Percentiles rank a stretch among this genome's conserved stretches.
Conservation (phyloP, 1,139 yeast genomes). For the Arxiozyma telluris region DNA sequence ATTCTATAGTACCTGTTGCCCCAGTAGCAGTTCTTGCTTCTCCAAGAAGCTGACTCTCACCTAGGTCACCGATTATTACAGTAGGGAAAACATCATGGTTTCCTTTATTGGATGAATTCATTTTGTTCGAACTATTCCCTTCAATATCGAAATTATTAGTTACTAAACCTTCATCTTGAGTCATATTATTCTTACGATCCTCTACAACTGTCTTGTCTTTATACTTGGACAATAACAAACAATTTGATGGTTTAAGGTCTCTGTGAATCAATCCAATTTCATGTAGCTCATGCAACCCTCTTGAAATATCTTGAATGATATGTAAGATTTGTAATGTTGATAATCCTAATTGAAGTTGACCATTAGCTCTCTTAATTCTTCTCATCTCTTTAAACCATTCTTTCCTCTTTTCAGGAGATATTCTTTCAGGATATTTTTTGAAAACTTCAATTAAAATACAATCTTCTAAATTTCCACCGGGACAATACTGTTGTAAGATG, state of each 20-base stretch:
- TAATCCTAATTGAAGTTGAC: conserved; percentile 22
- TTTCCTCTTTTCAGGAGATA: conserved; percentile 29
- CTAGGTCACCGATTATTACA: conserved; percentile 77
- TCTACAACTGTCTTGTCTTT: not conserved
- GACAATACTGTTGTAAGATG: conserved; percentile 77
- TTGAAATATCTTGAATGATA: conserved; percentile 56
- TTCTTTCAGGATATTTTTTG: conserved; percentile 22
- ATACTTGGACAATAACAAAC: conserved; percentile 42
- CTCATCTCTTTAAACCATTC: conserved; percentile 30
- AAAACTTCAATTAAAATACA: conserved; percentile 37
- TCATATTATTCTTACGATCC: conserved; percentile 16
- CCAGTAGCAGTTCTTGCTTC: conserved; percentile 53
- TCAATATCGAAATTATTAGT: not conserved
- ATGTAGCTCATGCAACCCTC: conserved; percentile 68
- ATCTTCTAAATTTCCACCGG: conserved; percentile 78
- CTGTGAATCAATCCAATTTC: conserved; percentile 69
- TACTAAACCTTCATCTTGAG: conserved; percentile 8
- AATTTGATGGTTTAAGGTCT: conserved; percentile 82
- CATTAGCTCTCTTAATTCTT: conserved; percentile 25
- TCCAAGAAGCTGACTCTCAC: conserved; percentile 76
- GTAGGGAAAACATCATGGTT: conserved; percentile 41
- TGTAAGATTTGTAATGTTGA: conserved; percentile 47
- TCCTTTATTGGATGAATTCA: conserved; percentile 4
- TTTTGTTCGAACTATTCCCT: not conserved
- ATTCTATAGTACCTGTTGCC: conserved; percentile 78